These are phyloP conservation scores for Escallonia rubra DNA, from an alignment of 129 eudicot genomes.

Conservation along the genomic window DNA sequence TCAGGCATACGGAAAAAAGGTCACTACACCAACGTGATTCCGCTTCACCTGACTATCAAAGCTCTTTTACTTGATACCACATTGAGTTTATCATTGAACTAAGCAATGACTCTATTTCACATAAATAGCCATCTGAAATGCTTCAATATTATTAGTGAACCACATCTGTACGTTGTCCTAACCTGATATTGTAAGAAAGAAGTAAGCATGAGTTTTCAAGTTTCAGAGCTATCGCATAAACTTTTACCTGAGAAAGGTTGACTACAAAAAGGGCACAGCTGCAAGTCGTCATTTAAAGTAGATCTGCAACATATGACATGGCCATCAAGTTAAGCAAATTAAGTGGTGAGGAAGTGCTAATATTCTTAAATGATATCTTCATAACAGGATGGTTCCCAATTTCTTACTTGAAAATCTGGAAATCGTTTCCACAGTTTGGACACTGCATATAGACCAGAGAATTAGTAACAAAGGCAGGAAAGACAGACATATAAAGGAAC, in stretches of 20 bases:
- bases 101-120: too few relatives aligned
- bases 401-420: constrained; percentile 83
- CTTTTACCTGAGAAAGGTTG: constrained; percentile 83
- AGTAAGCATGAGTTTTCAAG: neutral
- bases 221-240: neutral
- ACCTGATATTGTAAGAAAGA: too few relatives aligned
- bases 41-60: too few relatives aligned
- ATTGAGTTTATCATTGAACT: too few relatives aligned
- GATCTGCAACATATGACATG: constrained; percentile 43
- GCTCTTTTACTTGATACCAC: too few relatives aligned
- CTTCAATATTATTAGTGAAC: too few relatives aligned
- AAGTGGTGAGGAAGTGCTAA: neutral
- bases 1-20: too few relatives aligned
- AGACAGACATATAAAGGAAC: neutral
- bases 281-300: constrained; percentile 57
- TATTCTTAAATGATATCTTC: neutral
- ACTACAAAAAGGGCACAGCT: constrained; percentile 75
- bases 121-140: too few relatives aligned
- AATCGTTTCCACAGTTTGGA: constrained; percentile 76
- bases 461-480: constrained; percentile 6
- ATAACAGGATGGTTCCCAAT: constrained; percentile 5
- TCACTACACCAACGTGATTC: too few relatives aligned
- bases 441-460: constrained; percentile 57
- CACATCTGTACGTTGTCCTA: too few relatives aligned
- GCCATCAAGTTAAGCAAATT: constrained; percentile 5